Evolutionary conservation across 2,329 filamentous ascomycete species (phyloP), one percentile per base, ranked within the genome.

Genomic region (Ophiocordyceps polyrhachis-furcata): DNA sequence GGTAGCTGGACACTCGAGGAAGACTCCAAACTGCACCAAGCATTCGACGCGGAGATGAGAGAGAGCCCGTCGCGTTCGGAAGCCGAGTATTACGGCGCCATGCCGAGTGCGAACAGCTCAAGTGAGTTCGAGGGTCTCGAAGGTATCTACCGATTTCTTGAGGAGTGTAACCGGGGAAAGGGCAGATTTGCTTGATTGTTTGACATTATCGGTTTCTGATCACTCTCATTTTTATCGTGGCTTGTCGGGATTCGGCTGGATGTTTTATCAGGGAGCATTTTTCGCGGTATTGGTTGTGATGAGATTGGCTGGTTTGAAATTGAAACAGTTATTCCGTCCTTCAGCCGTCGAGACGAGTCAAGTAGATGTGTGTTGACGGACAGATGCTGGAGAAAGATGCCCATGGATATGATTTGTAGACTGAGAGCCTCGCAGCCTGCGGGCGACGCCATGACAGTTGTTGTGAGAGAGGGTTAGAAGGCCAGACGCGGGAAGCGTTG

Each of bases 131-230:
- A 76, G 43, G 72, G 73, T 1, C 50, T 76, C 3, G 70, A 75
- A 47, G 73, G 72, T 5, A 69, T 77, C 32, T 73, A 76, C 53
- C 64, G 66, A 15, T 77, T 77, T 49, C 47, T 77, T 28, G 72
- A 74, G 51, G 73, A 74, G 52, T 77, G 73, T 51, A 71, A 76
- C 48, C 64, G 66, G 23, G 58, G 58, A 37, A 53, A 56, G 46
- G 60, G 60, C 19, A 57, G 56, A 42, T 49, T 64, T 38, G 54
- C 57, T 25, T 56, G 49, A 56, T 5, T 32, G 31, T 8, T 32
- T 7, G 31, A 32, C 13, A 32, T 32, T 14, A 5, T 32, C 3
- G 31, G 29, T 13, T 32, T 9, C 15, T 32, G 9, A 14, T 3
- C 15, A 15, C 31, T 32, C 15, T 32, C 31, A n/a, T n/a, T 14